Evolutionary conservation across 2,329 filamentous ascomycete genomes (phyloP).

Genomic region (Cercospora zeina): DNA sequence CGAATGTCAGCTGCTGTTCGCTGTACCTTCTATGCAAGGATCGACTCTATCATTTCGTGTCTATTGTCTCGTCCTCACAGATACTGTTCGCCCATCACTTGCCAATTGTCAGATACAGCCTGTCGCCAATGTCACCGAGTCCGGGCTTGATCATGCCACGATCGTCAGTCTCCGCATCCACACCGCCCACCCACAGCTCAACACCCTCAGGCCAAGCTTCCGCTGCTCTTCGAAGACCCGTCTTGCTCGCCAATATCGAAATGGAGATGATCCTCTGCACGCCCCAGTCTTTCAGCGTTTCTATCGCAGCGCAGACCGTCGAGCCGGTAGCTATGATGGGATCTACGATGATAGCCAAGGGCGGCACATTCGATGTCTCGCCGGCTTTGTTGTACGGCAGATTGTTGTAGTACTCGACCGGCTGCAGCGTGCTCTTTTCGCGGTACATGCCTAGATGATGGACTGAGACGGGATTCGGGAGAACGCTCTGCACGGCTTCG

Average conservation of each 20-base stretch:
- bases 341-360: conserved; percentile 81
- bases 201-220: conserved; percentile 74
- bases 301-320: conserved; percentile 84
- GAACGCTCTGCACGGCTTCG: conserved; percentile 78
- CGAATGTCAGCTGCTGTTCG: background rate
- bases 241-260: conserved; percentile 69
- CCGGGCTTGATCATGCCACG: conserved; percentile 89
- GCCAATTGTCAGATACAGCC: conserved; percentile 83
- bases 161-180: conserved; percentile 73
- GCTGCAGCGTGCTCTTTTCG: conserved; percentile 80
- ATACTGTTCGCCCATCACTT: conserved; percentile 55
- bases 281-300: conserved; percentile 87
- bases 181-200: conserved; percentile 77
- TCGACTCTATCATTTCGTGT: background rate
- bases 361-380: conserved; percentile 49
- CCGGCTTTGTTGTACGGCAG: conserved; percentile 68
- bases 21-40: background rate
- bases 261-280: conserved; percentile 78
- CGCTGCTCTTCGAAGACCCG: conserved; percentile 71
- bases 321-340: conserved; percentile 93
- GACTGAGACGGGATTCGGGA: conserved; percentile 75
- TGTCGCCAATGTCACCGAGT: conserved; percentile 84
- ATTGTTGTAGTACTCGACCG: conserved; percentile 98
- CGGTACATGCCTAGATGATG: conserved; percentile 96
- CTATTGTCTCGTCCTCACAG: background rate